Evolutionary conservation across 225 moss, liverwort and hornwort species (phyloP), one percentile per base, ranked within the genome.

Genomic region (Pleurozium schreberi): DNA sequence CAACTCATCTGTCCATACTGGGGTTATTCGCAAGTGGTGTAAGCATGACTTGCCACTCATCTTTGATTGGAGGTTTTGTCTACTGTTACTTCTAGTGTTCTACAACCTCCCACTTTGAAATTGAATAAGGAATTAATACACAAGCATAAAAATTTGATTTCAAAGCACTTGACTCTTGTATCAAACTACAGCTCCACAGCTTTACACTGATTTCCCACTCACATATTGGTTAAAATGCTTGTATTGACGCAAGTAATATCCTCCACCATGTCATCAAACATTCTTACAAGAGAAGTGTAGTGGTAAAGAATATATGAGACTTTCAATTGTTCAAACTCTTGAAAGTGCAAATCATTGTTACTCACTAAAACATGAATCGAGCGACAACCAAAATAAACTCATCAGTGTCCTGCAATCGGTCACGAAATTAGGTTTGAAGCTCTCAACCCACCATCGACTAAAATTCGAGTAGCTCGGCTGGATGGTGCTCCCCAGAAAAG

Each of bases 381-480:
- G 27, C 77, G 62, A 53, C n/a, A 71, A 71, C 27, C 84, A 50
- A 45, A 71, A 73, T 57, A 38, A n/a, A 69, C 57, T 53, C 45
- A 63, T 64, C 49, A 22, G 57, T 78, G 73, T 58, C 75, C 69
- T 36, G 63, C 17, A 76, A 52, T 75, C 36, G 38, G 27, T 42
- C 28, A 79, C 50, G 61, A 45, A 81, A 90, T 85, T 61, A 82
- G 81, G 84, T 84, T 68, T 75, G 49, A n/a, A 89, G 60, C 50
- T 60, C 65, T 42, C 42, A 42, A 91, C 94, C 76, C 90, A 97
- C 99, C 97, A 99, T 80, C 99, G 96, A 90, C 96, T 99, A 86
- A 99, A 99, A 94, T 99, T 99, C 82, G 99, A 96, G 95, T 99
- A 99, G 94, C 97, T 99, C 68, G 99, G 99, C 93, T 96, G 99